These are phyloP conservation scores for Aureobasidium sp. DNA, from an alignment of 2,329 filamentous ascomycete genomes.

Conservation along the genomic window DNA sequence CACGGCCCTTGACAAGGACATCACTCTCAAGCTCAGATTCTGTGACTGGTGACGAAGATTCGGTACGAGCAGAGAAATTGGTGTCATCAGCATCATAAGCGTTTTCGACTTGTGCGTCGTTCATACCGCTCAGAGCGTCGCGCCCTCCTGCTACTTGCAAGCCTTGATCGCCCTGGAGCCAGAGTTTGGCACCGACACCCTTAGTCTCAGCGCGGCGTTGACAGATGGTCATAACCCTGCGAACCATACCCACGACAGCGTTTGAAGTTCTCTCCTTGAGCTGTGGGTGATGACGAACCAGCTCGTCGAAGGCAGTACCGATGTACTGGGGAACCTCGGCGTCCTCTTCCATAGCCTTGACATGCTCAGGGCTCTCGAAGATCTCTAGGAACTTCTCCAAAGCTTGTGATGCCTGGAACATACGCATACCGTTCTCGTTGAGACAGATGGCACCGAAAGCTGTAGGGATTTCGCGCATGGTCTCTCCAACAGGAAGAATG, in stretches of 20 bases:
- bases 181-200: slow-evolving; percentile 72
- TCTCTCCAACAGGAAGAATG: slow-evolving; percentile 80
- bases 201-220: slow-evolving; percentile 58
- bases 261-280: slow-evolving; percentile 73
- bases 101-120: background rate
- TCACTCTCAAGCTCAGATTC: slow-evolving; percentile 13
- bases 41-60: background rate
- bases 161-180: slow-evolving; percentile 52
- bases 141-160: slow-evolving; percentile 51
- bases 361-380: slow-evolving; percentile 87
- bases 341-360: slow-evolving; percentile 74
- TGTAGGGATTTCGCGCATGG: slow-evolving; percentile 76
- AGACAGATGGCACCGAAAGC: slow-evolving; percentile 92
- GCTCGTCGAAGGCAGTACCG: slow-evolving; percentile 82
- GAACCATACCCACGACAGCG: slow-evolving; percentile 83
- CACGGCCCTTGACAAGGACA: slow-evolving; percentile 5
- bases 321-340: slow-evolving; percentile 63
- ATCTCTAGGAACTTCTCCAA: slow-evolving; percentile 87
- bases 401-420: slow-evolving; percentile 76
- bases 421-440: slow-evolving; percentile 75
- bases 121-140: slow-evolving; percentile 29
- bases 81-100: background rate
- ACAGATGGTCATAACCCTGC: slow-evolving; percentile 67
- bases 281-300: slow-evolving; percentile 84
- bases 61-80: background rate